Conservation (phyloP, 164 flowering plant genomes). For the Vitis rotundifolia region DNA sequence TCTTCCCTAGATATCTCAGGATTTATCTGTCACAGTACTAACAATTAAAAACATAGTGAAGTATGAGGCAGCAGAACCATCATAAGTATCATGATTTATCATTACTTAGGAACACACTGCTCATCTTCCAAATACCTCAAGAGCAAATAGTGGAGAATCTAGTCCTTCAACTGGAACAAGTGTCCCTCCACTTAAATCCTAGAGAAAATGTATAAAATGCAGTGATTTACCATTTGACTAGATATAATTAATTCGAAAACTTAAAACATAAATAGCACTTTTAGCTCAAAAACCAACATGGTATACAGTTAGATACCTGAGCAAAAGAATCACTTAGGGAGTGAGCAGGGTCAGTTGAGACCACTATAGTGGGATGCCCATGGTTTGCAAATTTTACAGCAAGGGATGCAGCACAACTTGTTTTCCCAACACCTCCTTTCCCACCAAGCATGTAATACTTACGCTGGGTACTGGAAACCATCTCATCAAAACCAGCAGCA, state of each 20-base stretch:
- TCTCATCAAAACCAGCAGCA: constrained; percentile 73
- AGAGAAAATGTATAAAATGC: not conserved
- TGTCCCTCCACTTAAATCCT: constrained; percentile 93
- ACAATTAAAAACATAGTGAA: constrained; percentile 1
- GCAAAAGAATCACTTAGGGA: constrained; percentile 98
- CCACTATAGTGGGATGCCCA: constrained; percentile 91
- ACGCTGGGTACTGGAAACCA: constrained; percentile 66
- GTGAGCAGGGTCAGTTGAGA: constrained; percentile 98
- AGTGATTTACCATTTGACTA: too few relatives aligned
- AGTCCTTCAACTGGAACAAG: constrained; percentile 90
- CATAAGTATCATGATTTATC: not conserved
- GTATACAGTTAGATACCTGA: constrained; percentile 43
- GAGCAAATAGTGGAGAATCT: constrained; percentile 84
- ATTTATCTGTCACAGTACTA: constrained; percentile 57
- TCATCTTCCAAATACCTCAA: constrained; percentile 55
- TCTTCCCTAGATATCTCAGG: constrained; percentile 97
- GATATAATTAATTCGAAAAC: too few relatives aligned
- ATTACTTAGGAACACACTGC: not conserved
- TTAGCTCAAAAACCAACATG: not conserved
- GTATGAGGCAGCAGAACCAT: constrained; percentile 1
- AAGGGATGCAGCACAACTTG: constrained; percentile 96
- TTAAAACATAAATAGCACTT: not conserved
- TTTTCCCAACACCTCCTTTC: constrained; percentile 97
- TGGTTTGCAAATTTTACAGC: constrained; percentile 88
- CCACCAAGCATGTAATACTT: constrained; percentile 95